Conservation (phyloP, 202 grass and related monocot genomes). For the Carex arenaria region DNA sequence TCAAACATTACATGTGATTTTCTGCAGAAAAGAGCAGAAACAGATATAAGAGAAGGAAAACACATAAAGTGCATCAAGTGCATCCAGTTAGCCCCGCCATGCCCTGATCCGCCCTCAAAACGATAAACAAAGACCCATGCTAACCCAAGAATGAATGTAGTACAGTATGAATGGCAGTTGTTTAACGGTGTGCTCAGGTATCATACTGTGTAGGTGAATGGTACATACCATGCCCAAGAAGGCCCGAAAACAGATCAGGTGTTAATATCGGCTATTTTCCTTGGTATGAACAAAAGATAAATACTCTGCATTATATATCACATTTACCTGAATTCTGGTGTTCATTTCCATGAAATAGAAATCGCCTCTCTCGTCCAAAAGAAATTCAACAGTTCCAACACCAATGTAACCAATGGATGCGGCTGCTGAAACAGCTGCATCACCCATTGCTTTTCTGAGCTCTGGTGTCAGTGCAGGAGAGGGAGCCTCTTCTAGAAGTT, state of each 20-base stretch:
- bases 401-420: slow-evolving; percentile 46
- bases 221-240: slow-evolving; percentile 1
- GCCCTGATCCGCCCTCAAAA: no score
- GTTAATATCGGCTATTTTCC: not conserved
- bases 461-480: slow-evolving; percentile 41
- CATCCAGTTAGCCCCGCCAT: not conserved
- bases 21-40: not conserved
- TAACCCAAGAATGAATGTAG: not conserved
- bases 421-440: slow-evolving; percentile 42
- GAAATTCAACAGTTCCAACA: slow-evolving; percentile 56
- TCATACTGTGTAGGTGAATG: not conserved
- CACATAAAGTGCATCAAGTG: not conserved
- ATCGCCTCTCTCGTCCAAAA: slow-evolving; percentile 42
- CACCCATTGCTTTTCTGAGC: slow-evolving; percentile 46
- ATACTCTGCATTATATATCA: not conserved
- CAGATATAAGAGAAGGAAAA: not conserved
- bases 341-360: slow-evolving; percentile 65
- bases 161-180: not conserved
- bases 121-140: not conserved
- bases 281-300: not conserved
- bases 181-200: not conserved
- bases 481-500: slow-evolving; percentile 52
- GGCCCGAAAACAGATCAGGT: not conserved
- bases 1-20: not conserved
- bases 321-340: slow-evolving; percentile 47